These are phyloP conservation scores for Musa itinerans DNA, from an alignment of 176 grass and related monocot genomes.

Conservation along the genomic window DNA sequence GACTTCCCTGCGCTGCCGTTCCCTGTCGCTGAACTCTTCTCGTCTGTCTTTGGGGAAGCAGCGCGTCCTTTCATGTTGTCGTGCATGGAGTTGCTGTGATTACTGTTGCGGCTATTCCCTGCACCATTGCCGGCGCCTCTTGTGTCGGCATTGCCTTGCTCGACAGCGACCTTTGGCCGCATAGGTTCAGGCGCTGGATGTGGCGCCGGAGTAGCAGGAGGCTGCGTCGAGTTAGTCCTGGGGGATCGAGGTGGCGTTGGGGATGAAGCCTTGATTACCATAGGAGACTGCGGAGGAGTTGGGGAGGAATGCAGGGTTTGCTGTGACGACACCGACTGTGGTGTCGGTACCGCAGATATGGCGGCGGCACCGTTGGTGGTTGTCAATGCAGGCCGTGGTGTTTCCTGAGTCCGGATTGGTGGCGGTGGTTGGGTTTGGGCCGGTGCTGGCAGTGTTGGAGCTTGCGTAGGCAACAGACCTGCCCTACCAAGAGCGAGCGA, in stretches of 20 bases:
- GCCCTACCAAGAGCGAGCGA: not conserved
- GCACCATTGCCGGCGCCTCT: not conserved
- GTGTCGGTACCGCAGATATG: not conserved
- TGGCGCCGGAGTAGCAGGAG: not conserved
- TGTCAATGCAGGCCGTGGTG: not conserved
- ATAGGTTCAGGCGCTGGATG: conserved; percentile 19
- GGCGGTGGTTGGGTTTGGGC: not conserved
- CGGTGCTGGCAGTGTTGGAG: not conserved
- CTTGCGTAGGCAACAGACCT: not conserved
- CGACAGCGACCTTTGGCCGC: not conserved
- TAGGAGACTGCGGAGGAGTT: conserved; percentile 24
- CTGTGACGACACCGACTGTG: not conserved
- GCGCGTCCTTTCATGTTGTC: not conserved
- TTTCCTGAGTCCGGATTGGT: not conserved
- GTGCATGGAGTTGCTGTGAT: conserved; percentile 2
- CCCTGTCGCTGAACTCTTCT: not conserved
- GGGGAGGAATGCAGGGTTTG: not conserved
- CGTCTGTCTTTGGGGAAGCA: not conserved
- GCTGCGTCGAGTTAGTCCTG: not conserved
- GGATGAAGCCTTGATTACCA: conserved; percentile 24
- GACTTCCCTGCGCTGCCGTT: not conserved
- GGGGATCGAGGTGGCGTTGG: conserved; percentile 21
- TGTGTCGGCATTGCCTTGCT: not conserved
- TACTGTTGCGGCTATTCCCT: not conserved
- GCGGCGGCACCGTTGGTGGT: not conserved